A percentile compares a stretch with the other conserved stretches of the same genome.
phyloP scores from a whole-genome alignment of 2,329 filamentous ascomycete genomes.

The Coniochaeta sp. region DNA sequence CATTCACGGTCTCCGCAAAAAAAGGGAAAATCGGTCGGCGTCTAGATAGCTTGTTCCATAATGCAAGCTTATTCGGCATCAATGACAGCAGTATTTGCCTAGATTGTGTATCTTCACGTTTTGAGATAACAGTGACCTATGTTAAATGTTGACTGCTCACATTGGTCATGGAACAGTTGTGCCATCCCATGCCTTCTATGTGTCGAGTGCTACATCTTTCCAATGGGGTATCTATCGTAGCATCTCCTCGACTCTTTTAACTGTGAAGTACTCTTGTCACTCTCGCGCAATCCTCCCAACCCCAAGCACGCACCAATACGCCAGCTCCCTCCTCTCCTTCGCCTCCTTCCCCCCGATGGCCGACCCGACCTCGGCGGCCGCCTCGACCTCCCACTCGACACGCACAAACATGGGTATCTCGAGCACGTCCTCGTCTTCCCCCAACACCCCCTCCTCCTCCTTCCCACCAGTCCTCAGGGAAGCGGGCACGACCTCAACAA shows the following conservation, averaged over 20 bases:
- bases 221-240: background rate
- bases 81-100: background rate
- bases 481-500: slow-evolving; percentile 78
- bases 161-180: no score
- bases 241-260: background rate
- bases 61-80: slow-evolving; percentile 16
- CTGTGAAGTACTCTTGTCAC: slow-evolving; percentile 5
- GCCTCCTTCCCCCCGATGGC: slow-evolving; percentile 35
- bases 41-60: slow-evolving; percentile 21
- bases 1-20: slow-evolving; percentile 11
- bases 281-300: slow-evolving; percentile 68
- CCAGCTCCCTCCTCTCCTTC: slow-evolving; percentile 77
- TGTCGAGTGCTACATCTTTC: background rate
- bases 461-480: slow-evolving; percentile 29
- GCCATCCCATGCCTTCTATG: no score
- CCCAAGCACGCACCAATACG: slow-evolving; percentile 92
- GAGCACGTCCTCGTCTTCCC: slow-evolving; percentile 56
- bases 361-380: slow-evolving; percentile 54
- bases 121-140: no score
- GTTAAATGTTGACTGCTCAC: no score
- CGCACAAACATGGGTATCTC: slow-evolving; percentile 94
- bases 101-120: background rate
- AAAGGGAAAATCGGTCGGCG: slow-evolving; percentile 21
- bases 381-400: slow-evolving; percentile 79
- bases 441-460: slow-evolving; percentile 27